Evolutionary conservation across 495 filamentous ascomycete genomes (phyloP).

Genomic region (Talaromyces thailandensis): DNA sequence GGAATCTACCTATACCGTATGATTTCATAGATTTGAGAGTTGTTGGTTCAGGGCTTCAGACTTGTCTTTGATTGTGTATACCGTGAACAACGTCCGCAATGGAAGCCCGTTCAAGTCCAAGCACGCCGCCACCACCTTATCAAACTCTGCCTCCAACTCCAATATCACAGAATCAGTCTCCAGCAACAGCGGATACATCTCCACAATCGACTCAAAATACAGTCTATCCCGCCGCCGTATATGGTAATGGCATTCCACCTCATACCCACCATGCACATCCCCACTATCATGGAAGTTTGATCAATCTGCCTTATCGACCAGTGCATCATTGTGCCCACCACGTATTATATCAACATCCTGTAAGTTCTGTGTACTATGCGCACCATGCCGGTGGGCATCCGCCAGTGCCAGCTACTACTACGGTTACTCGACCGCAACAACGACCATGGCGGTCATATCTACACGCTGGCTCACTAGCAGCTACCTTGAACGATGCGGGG

Average conservation of each 20-base stretch:
- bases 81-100: neutral
- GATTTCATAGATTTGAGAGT: neutral
- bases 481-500: conserved; percentile 3
- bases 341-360: neutral
- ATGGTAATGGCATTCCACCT: neutral
- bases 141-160: conserved; percentile 5
- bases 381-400: neutral
- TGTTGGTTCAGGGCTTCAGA: neutral
- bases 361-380: neutral
- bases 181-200: neutral
- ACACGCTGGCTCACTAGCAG: neutral
- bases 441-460: neutral
- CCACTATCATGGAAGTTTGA: neutral
- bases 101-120: neutral
- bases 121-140: conserved; percentile 4
- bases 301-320: neutral
- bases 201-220: neutral
- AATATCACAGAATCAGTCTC: neutral
- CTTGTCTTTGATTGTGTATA: neutral
- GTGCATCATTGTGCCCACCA: neutral
- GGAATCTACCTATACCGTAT: neutral
- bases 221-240: neutral
- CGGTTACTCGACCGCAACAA: neutral
- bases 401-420: neutral
- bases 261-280: neutral